Conservation (phyloP, 139 green algal genomes). For the Picochlorum sp. region DNA sequence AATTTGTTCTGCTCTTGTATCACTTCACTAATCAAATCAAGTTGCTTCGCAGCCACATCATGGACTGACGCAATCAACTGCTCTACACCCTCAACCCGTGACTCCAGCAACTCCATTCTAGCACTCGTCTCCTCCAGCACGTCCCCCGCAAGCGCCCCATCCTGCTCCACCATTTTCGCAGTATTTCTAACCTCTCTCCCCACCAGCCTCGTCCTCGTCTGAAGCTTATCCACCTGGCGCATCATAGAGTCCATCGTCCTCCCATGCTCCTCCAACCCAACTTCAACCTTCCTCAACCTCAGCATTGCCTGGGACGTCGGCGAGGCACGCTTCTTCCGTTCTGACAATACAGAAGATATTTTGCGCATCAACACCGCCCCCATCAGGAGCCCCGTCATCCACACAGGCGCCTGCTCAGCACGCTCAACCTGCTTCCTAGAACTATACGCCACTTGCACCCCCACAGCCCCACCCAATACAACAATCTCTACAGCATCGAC, state of each 20-base stretch:
- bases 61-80: constrained; percentile 29
- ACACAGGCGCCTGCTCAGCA: neutral
- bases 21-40: constrained; percentile 30
- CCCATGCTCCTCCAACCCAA: constrained; percentile 17
- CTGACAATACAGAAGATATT: neutral
- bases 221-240: constrained; percentile 34
- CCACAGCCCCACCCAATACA: constrained; percentile 11
- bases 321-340: neutral
- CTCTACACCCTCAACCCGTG: constrained; percentile 21
- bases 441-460: constrained; percentile 6
- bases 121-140: constrained; percentile 5
- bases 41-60: constrained; percentile 41
- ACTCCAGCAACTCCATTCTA: constrained; percentile 18
- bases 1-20: constrained; percentile 12
- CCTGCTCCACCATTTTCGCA: constrained; percentile 23
- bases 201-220: constrained; percentile 14
- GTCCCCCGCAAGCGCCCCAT: constrained; percentile 18
- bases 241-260: constrained; percentile 3
- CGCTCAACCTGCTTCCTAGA: neutral
- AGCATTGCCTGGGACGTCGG: constrained; percentile 13
- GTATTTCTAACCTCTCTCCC: constrained; percentile 21
- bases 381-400: neutral
- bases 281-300: constrained; percentile 13
- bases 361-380: neutral
- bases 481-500: constrained; percentile 2